Conservation (phyloP, 2,329 filamentous ascomycete genomes). For the Microdochium trichocladiopsis region DNA sequence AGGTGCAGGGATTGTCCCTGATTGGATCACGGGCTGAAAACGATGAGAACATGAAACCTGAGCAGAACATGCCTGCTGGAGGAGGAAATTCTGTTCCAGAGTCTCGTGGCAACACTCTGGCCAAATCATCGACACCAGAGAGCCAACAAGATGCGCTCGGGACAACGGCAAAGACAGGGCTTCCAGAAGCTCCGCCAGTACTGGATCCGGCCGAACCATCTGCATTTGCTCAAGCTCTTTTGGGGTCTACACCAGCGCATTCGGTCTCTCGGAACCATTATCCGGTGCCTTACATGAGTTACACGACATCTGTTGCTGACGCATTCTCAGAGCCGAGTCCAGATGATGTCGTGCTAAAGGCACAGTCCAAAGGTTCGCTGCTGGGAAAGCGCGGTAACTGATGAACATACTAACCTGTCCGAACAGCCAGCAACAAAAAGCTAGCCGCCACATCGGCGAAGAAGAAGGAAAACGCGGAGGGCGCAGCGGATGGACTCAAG, state of each 20-base stretch:
- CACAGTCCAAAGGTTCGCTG: slow-evolving; percentile 82
- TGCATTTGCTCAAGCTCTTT: slow-evolving; percentile 47
- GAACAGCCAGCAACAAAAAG: slow-evolving; percentile 43
- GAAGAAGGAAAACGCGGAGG: slow-evolving; percentile 28
- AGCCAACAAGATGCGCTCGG: no score
- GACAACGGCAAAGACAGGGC: no score
- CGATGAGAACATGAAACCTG: not conserved
- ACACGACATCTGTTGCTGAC: slow-evolving; percentile 42
- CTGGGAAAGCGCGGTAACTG: slow-evolving; percentile 41
- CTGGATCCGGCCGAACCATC: slow-evolving; percentile 30
- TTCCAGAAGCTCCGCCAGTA: slow-evolving; percentile 1
- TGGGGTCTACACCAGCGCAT: slow-evolving; percentile 12
- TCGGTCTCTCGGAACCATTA: slow-evolving; percentile 23
- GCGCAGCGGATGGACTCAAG: slow-evolving; percentile 23
- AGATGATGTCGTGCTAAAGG: slow-evolving; percentile 80
- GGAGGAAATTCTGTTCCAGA: no score
- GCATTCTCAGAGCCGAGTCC: slow-evolving; percentile 83
- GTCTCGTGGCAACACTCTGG: not conserved
- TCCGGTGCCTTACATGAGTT: slow-evolving; percentile 42
- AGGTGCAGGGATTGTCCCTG: slow-evolving; percentile 9
- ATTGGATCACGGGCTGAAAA: not conserved
- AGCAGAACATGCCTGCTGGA: not conserved
- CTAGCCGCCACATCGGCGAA: slow-evolving; percentile 27
- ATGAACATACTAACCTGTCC: slow-evolving; percentile 42
- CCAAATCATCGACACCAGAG: no score